These are phyloP conservation scores for Suillus fuscotomentosus DNA, from an alignment of 768 basidiomycete species.

Conservation along the genomic window DNA sequence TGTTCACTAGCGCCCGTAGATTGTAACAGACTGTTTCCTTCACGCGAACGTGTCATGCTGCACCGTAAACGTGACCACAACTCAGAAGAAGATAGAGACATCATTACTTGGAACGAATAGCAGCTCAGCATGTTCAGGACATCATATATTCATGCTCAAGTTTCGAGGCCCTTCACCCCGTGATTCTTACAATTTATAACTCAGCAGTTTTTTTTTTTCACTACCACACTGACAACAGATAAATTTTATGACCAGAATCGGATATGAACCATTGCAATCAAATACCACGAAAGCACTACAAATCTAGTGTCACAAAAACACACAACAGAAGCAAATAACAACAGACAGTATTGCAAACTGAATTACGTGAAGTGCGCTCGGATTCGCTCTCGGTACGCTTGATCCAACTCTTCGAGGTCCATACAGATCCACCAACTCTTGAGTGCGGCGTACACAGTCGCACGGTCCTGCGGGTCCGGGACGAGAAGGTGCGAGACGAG, in stretches of 20 bases:
- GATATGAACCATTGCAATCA: not conserved
- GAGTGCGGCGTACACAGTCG: slow-evolving; percentile 62
- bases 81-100: slow-evolving; percentile 48
- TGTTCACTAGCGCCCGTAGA: slow-evolving; percentile 33
- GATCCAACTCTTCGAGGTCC: slow-evolving; percentile 60
- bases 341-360: not conserved
- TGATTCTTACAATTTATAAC: not conserved
- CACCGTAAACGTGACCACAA: slow-evolving; percentile 77
- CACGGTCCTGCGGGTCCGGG: slow-evolving; percentile 54
- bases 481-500: slow-evolving; percentile 63
- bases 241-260: not conserved
- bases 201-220: not conserved
- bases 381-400: slow-evolving; percentile 59
- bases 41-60: slow-evolving; percentile 61
- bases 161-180: not conserved
- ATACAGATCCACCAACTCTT: slow-evolving; percentile 63
- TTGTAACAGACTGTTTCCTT: slow-evolving; percentile 73
- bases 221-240: not conserved
- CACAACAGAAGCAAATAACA: not conserved
- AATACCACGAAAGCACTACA: slow-evolving; percentile 7
- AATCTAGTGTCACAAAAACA: slow-evolving; percentile 4
- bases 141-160: not conserved
- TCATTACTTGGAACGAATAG: slow-evolving; percentile 74
- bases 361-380: slow-evolving; percentile 9
- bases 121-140: not conserved